phyloP scores from a whole-genome alignment of 805 yeast species.

The Schwanniomyces pseudopolymorphus region DNA sequence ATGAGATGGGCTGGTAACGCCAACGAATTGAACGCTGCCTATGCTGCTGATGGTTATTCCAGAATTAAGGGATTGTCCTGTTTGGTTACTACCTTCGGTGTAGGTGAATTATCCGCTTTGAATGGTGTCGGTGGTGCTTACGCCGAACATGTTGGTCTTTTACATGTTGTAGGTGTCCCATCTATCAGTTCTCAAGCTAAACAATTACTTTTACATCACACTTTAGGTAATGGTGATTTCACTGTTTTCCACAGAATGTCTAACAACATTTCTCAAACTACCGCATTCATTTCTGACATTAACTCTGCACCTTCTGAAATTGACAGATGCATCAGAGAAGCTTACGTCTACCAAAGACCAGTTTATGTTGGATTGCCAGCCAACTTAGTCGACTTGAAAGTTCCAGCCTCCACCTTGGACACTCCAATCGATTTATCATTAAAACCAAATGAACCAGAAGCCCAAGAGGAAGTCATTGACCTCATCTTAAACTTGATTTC shows the following conservation, averaged over 20 bases:
- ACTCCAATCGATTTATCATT: conserved; percentile 64
- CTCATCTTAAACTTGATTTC: conserved; percentile 49
- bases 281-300: conserved; percentile 63
- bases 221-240: conserved; percentile 82
- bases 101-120: conserved; percentile 81
- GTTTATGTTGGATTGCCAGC: conserved; percentile 83
- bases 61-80: conserved; percentile 76
- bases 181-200: conserved; percentile 70
- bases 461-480: conserved; percentile 38
- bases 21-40: conserved; percentile 86
- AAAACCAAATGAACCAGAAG: conserved; percentile 32
- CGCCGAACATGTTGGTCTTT: conserved; percentile 84
- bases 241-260: conserved; percentile 80
- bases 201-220: conserved; percentile 75
- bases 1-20: conserved; percentile 90
- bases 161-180: conserved; percentile 87
- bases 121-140: conserved; percentile 87
- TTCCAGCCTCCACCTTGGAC: conserved; percentile 56
- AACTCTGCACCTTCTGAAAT: conserved; percentile 66
- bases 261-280: conserved; percentile 64
- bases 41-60: conserved; percentile 87
- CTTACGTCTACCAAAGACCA: conserved; percentile 73
- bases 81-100: conserved; percentile 84
- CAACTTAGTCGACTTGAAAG: conserved; percentile 67
- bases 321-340: conserved; percentile 72